Base-by-base conservation (phyloP, 495 filamentous ascomycete genomes). In the Astrocystis sublimbata region DNA sequence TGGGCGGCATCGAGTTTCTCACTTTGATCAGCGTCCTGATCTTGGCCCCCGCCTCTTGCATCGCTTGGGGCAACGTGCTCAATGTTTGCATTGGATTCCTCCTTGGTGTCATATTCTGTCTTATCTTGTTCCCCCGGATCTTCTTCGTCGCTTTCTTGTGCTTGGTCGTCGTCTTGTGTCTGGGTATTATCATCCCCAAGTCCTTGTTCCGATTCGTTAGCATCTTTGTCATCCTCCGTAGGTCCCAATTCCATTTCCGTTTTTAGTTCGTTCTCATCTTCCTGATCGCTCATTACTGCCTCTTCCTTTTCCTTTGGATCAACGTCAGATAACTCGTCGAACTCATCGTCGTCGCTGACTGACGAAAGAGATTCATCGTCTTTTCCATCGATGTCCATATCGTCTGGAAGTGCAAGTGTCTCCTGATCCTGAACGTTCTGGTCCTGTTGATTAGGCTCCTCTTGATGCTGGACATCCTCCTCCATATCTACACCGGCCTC, bases 41-140 rank as follows among this genome's bases (percentile, higher is more conserved):
- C 81, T 45, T 85, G 83, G 19, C 84, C 84, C 26, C 83, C 78
- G 36, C 74, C 80, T 66, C 83, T 79, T 19, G 80, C 83, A 55
- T 92, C 88, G 65, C 87, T 91, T 4, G 88, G 87, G 2, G 83
- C 82, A 17, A 81, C 81, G 63, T 92, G 85, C 35, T 92, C 85
- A 43, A 87, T 81, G 51, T 87, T 85, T 4, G 79, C 66, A 43
- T 75, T 78, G 1, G 76, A 71, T 15, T 84, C 75, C 46, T 87
- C 82, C 71, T 68, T 57, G 68, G 75, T 38, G 72, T 74, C 10
- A 60, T 69, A 73, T 70, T 66, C 71, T 54, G 61, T 74, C 69
- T 63, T 62, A n/a, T 67, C 68, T 13, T 38, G 12, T 63, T 69
- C 71, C 30, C 65, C 72, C 38, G 55, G 69, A n/a, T 75, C 64